Base-by-base conservation (phyloP, 2,329 filamentous ascomycete species). In the Colletotrichum filicis region DNA sequence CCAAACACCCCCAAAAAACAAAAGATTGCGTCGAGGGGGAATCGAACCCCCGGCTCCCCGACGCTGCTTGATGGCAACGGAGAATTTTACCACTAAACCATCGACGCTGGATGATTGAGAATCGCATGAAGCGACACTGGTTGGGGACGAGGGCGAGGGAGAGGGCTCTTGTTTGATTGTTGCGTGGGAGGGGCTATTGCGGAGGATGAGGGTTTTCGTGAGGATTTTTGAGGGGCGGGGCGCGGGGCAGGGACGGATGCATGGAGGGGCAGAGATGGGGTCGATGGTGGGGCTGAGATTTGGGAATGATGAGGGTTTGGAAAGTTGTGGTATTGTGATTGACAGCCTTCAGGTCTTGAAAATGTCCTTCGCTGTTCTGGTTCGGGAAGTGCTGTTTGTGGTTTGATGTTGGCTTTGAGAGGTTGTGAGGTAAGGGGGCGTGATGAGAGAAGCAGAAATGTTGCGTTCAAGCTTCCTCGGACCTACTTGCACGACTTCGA, bases 71-170 rank as follows among this genome's bases (percentile, higher is more conserved):
- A 55, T 64, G 49, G 61, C 61, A 64, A 64, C 61, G 61, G 61
- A 64, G 61, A 64, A 64, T 64, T 64, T 64, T 64, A 64, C 61
- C 61, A 65, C 62, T 65, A 65, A 65, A 65, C 62, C 62, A 65
- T 65, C 62, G 62, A 49, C 52, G 62, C 62, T 22, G 5, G 5
- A 28, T n/a, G 24, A 28, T 30, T 4, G 49, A 19, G 22, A 35
- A 12, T 12, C 12, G 9, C 32, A 42, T 7, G 22, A 28, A 28
- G 19, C 19, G 4, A 46, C 52, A 11, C 46, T 56, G 32, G 62
- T 28, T 57, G 62, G 22, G 12, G 24, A n/a, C 9, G 14, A 3
- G 1, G 1, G 22, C 5, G 16, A 4, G 9, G 11, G 16, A 19
- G 62, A 42, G 22, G 11, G 6, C 2, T 65, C 16, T 55, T 65